Base-by-base conservation (phyloP, 2,329 filamentous ascomycete species). In the Xenosphaeropsis pyriputrescens region DNA sequence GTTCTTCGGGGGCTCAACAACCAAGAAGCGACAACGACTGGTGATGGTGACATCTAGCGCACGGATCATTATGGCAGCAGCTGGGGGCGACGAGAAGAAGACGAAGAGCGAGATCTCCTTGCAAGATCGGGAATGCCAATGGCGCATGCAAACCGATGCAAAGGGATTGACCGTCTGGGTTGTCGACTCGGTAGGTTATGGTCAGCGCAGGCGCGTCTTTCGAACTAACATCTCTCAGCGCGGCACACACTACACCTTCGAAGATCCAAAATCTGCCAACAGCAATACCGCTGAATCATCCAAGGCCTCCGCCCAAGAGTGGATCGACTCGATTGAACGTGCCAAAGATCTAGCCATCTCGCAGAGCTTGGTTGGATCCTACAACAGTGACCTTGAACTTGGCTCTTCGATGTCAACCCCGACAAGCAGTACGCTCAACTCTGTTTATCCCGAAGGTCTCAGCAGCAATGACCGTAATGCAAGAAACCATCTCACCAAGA, bases 41-140 rank as follows among this genome's bases (percentile, higher is more conserved):
- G 91, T 98, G 6, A 88, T 98, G 78, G 75, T 98, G 38, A 98
- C 91, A 2, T 93, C 85, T 1, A 85, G 83, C 49, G 91, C 82
- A 13, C 78, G 91, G 32, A 80, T 98, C 37, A 78, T 98, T 35
- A 70, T 98, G 52, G 89, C 85, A 11, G 84, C 91, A 5, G 80
- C 88, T 17, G 88, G 89, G 6, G 91, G 89, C 0, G 91, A 94
- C 45, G 89, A 96, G 55, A 98, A 98, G 63, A 88, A 91, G 57
- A 73, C 85, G 16, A 98, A 98, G 57, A 72, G 85, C 50, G 91
- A 98, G 48, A 75, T 98, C 29, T 85, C 84, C n/a, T 67, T 98
- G 18, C 63, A 93, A 15, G 69, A 71, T 2, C 65, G 79, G 2
- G 86, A 85, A 38, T 85, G 78, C 47, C 65, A 72, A 18, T 96